phyloP scores from a whole-genome alignment of 129 eudicot genomes.

The Saussurea involucrata region DNA sequence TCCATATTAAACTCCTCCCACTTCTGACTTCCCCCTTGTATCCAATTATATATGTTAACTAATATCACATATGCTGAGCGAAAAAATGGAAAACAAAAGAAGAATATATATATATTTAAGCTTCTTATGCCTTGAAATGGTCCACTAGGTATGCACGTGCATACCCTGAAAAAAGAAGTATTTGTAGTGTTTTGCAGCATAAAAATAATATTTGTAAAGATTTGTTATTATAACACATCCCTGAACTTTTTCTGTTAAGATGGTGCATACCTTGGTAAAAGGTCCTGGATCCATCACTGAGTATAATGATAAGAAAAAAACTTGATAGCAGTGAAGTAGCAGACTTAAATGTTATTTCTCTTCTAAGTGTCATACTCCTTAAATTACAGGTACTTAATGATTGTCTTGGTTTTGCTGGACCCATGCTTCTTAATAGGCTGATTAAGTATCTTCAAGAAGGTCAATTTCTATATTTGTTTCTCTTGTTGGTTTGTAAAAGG shows the following conservation, averaged over 20 bases:
- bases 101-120: not conserved
- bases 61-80: not conserved
- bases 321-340: not conserved
- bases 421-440: slow-evolving; percentile 85
- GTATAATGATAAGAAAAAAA: not conserved
- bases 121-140: not conserved
- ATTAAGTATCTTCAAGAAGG: slow-evolving; percentile 92
- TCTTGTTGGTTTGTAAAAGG: not conserved
- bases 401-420: slow-evolving; percentile 89
- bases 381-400: slow-evolving; percentile 74
- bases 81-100: not conserved
- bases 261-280: not conserved
- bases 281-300: not conserved
- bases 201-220: not conserved
- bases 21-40: not conserved
- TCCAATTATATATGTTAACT: not conserved
- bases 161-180: not conserved
- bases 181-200: not conserved
- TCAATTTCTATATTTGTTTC: slow-evolving; percentile 12
- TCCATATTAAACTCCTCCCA: not conserved
- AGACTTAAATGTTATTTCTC: not conserved
- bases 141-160: not conserved
- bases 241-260: not conserved
- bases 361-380: slow-evolving; percentile 7
- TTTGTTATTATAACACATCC: not conserved